These are phyloP conservation scores for Saccharomycopsis hybrid DNA, from an alignment of 1,139 yeast genomes.

Conservation along the genomic window DNA sequence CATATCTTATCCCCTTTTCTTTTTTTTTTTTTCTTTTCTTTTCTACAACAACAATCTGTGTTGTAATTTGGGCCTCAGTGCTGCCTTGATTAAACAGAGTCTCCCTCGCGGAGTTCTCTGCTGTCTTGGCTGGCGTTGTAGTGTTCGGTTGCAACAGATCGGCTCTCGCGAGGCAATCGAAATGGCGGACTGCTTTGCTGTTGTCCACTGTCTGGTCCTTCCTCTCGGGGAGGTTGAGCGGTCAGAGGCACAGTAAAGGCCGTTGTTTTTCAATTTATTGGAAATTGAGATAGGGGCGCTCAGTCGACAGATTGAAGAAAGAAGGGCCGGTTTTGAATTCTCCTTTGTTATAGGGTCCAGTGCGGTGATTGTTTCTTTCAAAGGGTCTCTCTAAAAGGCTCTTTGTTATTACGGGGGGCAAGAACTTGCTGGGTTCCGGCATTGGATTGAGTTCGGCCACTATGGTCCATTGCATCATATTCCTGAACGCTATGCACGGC, in stretches of 20 bases:
- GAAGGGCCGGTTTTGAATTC: slow-evolving; percentile 54
- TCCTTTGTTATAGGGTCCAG: slow-evolving; percentile 23
- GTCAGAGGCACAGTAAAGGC: not conserved
- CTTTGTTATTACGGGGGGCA: no score
- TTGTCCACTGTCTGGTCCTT: slow-evolving; percentile 10
- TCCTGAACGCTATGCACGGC: slow-evolving; percentile 88
- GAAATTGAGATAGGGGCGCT: slow-evolving; percentile 47
- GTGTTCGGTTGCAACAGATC: slow-evolving; percentile 38
- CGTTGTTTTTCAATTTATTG: no score
- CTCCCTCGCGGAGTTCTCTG: not conserved
- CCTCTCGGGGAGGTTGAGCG: slow-evolving; percentile 19
- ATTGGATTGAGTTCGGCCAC: not conserved
- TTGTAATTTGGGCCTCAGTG: slow-evolving; percentile 8
- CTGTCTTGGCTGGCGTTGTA: slow-evolving; percentile 5
- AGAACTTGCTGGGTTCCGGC: not conserved
- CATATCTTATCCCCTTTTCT: not conserved
- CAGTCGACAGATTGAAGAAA: slow-evolving; percentile 63
- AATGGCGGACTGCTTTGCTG: slow-evolving; percentile 1
- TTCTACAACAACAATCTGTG: slow-evolving; percentile 18
- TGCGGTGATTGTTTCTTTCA: not conserved
- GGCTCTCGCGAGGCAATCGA: slow-evolving; percentile 41
- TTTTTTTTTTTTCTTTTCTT: slow-evolving; percentile 1
- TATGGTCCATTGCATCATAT: slow-evolving; percentile 58
- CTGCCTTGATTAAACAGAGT: slow-evolving; percentile 6
- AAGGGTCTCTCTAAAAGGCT: slow-evolving; percentile 4